A percentile compares a stretch with the other conserved stretches of the same genome.
Conservation (phyloP, 352 stramenopile genomes). For the Globisporangium emineosum region DNA sequence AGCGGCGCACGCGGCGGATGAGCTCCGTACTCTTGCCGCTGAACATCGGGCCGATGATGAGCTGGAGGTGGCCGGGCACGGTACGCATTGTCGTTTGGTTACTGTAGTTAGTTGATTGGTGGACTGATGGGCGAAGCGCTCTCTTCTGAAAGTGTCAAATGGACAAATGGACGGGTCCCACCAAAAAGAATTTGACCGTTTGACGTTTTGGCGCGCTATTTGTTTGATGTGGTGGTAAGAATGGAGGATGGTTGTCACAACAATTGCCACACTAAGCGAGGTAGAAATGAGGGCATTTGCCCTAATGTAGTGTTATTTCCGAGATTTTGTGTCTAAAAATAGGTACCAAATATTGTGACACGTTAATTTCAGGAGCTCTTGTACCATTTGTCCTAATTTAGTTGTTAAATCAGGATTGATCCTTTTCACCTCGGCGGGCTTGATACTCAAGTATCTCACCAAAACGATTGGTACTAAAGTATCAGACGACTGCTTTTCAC, state of each 20-base stretch:
- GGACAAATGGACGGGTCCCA: slow-evolving; percentile 6
- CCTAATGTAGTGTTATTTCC: neutral
- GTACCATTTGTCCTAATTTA: neutral
- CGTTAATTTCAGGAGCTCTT: too few relatives aligned
- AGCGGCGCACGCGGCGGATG: slow-evolving; percentile 77
- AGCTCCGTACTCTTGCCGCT: slow-evolving; percentile 87
- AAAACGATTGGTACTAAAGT: too few relatives aligned
- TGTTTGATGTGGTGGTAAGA: neutral
- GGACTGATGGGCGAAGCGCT: too few relatives aligned
- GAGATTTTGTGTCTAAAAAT: too few relatives aligned
- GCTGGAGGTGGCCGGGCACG: slow-evolving; percentile 61
- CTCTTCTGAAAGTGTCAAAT: slow-evolving; percentile 11
- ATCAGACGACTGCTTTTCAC: too few relatives aligned
- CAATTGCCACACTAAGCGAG: slow-evolving; percentile 1
- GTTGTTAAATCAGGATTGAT: neutral
- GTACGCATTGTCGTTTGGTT: too few relatives aligned
- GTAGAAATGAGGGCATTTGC: too few relatives aligned
- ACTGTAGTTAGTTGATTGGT: too few relatives aligned
- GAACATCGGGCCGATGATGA: slow-evolving; percentile 88
- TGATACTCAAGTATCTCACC: too few relatives aligned
- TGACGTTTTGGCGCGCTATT: slow-evolving; percentile 7
- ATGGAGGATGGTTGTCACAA: slow-evolving; percentile 1
- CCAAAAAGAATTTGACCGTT: slow-evolving; percentile 1
- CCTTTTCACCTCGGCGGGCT: too few relatives aligned
- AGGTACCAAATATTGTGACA: too few relatives aligned